phyloP scores from a whole-genome alignment of 1,284 basidiomycete genomes.

The Sanghuangporus baumii region DNA sequence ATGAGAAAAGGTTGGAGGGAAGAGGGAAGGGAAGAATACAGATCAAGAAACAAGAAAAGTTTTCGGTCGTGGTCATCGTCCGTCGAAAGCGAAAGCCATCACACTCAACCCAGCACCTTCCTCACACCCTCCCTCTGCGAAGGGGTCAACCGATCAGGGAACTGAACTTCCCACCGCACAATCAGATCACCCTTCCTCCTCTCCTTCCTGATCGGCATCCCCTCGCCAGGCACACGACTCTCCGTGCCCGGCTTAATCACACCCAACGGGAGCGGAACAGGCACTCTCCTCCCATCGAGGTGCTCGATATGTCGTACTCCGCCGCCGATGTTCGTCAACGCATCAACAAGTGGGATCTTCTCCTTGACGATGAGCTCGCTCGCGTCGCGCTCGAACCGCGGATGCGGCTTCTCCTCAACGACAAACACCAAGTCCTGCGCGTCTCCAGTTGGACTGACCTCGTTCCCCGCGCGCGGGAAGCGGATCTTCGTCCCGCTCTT shows the following conservation, averaged over 20 bases:
- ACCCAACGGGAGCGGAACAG: constrained; percentile 61
- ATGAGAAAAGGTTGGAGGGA: too few relatives aligned
- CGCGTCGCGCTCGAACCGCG: constrained; percentile 69
- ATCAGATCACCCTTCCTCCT: constrained; percentile 83
- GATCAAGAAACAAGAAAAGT: background rate
- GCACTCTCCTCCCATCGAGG: constrained; percentile 76
- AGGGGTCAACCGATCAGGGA: constrained; percentile 71
- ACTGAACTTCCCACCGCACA: constrained; percentile 79
- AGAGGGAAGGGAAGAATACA: background rate
- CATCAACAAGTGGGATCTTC: constrained; percentile 77
- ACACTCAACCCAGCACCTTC: constrained; percentile 52
- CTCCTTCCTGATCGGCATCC: constrained; percentile 88
- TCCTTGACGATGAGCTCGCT: constrained; percentile 67
- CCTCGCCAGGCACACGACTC: constrained; percentile 68
- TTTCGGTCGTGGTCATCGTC: background rate
- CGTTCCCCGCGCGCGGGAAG: constrained; percentile 85
- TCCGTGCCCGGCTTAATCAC: constrained; percentile 78
- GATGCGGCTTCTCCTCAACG: constrained; percentile 86
- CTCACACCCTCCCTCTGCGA: constrained; percentile 76
- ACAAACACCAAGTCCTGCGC: constrained; percentile 86
- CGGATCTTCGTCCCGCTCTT: constrained; percentile 89
- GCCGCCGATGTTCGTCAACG: constrained; percentile 54
- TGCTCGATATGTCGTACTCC: constrained; percentile 53
- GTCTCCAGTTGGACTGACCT: constrained; percentile 59
- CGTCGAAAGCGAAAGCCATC: background rate